Conservation (phyloP, 1,284 basidiomycete genomes). For the Trametes versicolor region DNA sequence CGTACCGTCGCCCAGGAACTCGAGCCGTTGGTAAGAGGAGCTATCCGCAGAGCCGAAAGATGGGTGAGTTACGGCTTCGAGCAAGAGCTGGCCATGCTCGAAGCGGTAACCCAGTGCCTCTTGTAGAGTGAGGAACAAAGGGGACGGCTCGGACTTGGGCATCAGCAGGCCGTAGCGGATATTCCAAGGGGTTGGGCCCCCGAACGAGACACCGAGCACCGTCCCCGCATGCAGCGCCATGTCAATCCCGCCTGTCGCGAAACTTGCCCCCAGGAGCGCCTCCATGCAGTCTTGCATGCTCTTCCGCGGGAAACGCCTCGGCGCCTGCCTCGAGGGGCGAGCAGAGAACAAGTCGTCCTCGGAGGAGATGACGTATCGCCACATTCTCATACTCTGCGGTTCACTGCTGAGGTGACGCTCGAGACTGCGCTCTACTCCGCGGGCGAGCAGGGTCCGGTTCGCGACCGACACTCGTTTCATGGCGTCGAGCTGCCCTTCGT, state of each 20-base stretch:
- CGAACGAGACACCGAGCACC: conserved; percentile 74
- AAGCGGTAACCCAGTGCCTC: conserved; percentile 77
- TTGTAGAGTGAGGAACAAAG: conserved; percentile 67
- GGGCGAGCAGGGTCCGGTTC: conserved; percentile 73
- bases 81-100: conserved; percentile 64
- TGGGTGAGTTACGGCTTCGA: conserved; percentile 85
- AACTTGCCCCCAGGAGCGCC: conserved; percentile 80
- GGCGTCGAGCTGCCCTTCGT: conserved; percentile 82
- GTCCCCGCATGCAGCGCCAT: conserved; percentile 73
- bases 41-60: conserved; percentile 67
- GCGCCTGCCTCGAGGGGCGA: conserved; percentile 40
- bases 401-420: conserved; percentile 74
- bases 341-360: conserved; percentile 43
- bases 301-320: conserved; percentile 63
- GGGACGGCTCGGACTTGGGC: conserved; percentile 48
- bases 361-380: conserved; percentile 63
- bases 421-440: conserved; percentile 70
- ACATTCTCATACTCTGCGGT: conserved; percentile 59
- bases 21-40: conserved; percentile 83
- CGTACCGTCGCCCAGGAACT: conserved; percentile 88
- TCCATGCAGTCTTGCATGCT: conserved; percentile 90
- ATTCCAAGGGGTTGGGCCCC: conserved; percentile 70
- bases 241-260: conserved; percentile 72
- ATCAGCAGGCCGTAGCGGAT: conserved; percentile 54
- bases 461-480: conserved; percentile 71